phyloP scores from a whole-genome alignment of 1,139 yeast species.

The Blastobotrys raffinosifermentans region DNA sequence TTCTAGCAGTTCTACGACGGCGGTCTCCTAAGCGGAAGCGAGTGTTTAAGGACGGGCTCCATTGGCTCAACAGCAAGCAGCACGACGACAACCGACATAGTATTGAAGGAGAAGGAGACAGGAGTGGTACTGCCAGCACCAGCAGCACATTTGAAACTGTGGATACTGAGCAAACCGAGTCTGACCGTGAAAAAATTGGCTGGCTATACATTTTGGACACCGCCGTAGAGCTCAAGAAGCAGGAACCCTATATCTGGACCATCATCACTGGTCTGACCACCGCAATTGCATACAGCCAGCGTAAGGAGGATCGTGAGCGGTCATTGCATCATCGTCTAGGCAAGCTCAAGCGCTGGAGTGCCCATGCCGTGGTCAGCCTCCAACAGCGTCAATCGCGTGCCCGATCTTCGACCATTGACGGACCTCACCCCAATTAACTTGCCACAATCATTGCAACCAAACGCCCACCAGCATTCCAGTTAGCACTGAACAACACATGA shows the following conservation, averaged over 20 bases:
- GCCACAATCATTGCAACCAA: too few relatives aligned
- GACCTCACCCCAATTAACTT: too few relatives aligned
- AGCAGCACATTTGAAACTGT: neutral
- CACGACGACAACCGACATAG: neutral
- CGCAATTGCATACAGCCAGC: conserved; percentile 17
- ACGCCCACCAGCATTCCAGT: too few relatives aligned
- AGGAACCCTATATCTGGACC: conserved; percentile 16
- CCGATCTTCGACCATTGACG: too few relatives aligned
- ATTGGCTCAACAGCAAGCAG: conserved; percentile 5
- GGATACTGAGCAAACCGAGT: conserved; percentile 7
- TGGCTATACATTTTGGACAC: conserved; percentile 22
- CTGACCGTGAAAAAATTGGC: conserved; percentile 21
- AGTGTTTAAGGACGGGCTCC: conserved; percentile 10
- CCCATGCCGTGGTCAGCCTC: too few relatives aligned
- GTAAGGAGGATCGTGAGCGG: conserved; percentile 10
- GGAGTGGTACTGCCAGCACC: neutral
- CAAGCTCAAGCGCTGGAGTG: conserved; percentile 8
- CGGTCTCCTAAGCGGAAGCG: conserved; percentile 17
- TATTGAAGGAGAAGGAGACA: neutral
- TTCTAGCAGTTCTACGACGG: conserved; percentile 15
- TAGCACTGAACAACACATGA: too few relatives aligned
- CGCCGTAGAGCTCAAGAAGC: conserved; percentile 5
- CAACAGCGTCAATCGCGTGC: too few relatives aligned
- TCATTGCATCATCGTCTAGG: conserved; percentile 7
- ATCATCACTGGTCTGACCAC: conserved; percentile 17